Percentiles rank a stretch among this genome's conserved stretches.
Evolutionary conservation across 257 asterid genomes (phyloP).

Genomic region (Nicotiana tabacum): DNA sequence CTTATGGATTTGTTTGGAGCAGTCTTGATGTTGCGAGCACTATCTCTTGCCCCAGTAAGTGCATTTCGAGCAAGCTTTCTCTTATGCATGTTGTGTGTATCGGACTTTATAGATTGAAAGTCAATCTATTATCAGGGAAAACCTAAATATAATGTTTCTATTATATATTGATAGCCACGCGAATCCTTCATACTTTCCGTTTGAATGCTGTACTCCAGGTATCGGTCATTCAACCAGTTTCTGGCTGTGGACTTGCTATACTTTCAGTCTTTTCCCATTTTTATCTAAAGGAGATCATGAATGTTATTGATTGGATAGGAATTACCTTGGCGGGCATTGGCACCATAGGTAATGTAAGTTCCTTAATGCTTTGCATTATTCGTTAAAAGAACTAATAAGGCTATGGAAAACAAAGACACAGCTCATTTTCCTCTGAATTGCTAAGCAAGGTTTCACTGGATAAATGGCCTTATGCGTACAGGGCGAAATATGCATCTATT

Average conservation of each 20-base stretch:
- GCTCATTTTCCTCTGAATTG: conserved; percentile 4
- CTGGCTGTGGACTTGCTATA: conserved; percentile 98
- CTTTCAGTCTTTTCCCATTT: conserved; percentile 97
- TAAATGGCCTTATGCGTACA: not conserved
- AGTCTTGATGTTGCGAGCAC: conserved; percentile 81
- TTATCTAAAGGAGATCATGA: conserved; percentile 94
- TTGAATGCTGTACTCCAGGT: conserved; percentile 39
- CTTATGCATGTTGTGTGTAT: not conserved
- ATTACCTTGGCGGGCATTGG: conserved; percentile 91
- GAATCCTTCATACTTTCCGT: not conserved
- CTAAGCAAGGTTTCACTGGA: not conserved
- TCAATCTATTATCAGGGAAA: not conserved
- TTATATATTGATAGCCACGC: not conserved
- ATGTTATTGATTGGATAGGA: conserved; percentile 91
- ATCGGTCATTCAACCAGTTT: conserved; percentile 96
- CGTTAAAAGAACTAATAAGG: not conserved
- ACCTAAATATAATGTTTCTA: not conserved
- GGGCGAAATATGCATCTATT: not conserved
- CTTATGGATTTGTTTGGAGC: conserved; percentile 97
- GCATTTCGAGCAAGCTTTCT: conserved; percentile 7
- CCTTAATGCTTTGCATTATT: conserved; percentile 3
- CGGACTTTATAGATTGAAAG: not conserved
- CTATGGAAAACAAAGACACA: not conserved
- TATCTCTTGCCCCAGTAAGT: conserved; percentile 92
- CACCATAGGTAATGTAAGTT: conserved; percentile 82